A percentile compares a stretch with the other conserved stretches of the same genome.
Conservation (phyloP, 768 basidiomycete species). For the Tricholoma bakamatsutake region DNA sequence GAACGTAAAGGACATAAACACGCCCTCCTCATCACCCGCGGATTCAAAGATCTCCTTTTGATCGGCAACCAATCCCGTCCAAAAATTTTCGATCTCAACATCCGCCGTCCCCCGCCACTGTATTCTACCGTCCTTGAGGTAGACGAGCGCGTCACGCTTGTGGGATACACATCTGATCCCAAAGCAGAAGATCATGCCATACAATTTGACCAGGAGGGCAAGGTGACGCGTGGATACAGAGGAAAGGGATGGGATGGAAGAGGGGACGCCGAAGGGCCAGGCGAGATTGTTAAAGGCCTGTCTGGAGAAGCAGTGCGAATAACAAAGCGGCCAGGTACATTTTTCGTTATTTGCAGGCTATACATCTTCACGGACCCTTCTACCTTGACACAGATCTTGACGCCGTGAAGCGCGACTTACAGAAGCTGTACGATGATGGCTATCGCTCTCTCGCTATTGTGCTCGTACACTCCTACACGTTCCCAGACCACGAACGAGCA, state of each 20-base stretch:
- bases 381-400: constrained; percentile 37
- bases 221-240: constrained; percentile 58
- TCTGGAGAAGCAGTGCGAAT: constrained; percentile 90
- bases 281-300: constrained; percentile 73
- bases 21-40: constrained; percentile 85
- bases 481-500: constrained; percentile 74
- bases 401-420: constrained; percentile 52
- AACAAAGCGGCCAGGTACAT: constrained; percentile 61
- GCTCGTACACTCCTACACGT: constrained; percentile 89
- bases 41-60: constrained; percentile 85
- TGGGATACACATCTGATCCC: constrained; percentile 91
- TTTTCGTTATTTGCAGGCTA: background rate
- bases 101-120: constrained; percentile 68
- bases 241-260: constrained; percentile 74
- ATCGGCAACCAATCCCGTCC: constrained; percentile 96
- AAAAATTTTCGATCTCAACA: constrained; percentile 91
- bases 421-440: constrained; percentile 70
- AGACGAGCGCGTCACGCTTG: constrained; percentile 91
- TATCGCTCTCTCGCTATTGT: constrained; percentile 88
- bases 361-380: background rate
- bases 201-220: constrained; percentile 69
- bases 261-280: constrained; percentile 71
- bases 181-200: constrained; percentile 69
- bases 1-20: constrained; percentile 93
- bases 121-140: constrained; percentile 72